Conservation (phyloP, 352 stramenopile genomes). For the Globisporangium mamillatum region DNA sequence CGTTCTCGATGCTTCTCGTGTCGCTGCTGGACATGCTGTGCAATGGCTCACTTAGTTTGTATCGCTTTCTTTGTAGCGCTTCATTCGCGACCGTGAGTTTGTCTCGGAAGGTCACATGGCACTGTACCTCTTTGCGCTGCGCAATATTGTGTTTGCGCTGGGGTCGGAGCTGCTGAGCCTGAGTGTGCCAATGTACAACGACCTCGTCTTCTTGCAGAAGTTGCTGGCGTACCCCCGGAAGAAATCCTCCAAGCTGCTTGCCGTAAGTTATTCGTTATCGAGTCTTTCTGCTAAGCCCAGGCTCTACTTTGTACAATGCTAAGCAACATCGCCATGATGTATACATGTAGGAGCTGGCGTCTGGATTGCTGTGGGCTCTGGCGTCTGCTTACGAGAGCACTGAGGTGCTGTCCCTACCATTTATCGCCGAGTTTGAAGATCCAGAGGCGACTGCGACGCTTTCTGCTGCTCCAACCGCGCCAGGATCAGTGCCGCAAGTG, state of each 20-base stretch:
- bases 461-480: neutral
- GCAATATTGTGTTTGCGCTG: slow-evolving; percentile 18
- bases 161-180: neutral
- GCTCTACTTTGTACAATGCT: neutral
- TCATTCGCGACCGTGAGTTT: slow-evolving; percentile 20
- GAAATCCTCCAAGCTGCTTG: slow-evolving; percentile 11
- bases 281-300: neutral
- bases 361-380: slow-evolving; percentile 21
- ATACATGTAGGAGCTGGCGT: slow-evolving; percentile 13
- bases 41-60: neutral
- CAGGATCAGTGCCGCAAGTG: neutral
- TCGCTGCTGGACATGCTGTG: too few species aligned
- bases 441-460: slow-evolving; percentile 1
- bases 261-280: neutral
- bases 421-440: slow-evolving; percentile 12
- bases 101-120: slow-evolving; percentile 15
- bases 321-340: neutral
- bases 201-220: slow-evolving; percentile 18
- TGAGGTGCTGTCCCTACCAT: neutral
- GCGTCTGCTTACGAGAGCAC: slow-evolving; percentile 13
- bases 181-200: slow-evolving; percentile 10
- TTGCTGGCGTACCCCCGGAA: slow-evolving; percentile 11
- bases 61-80: slow-evolving; percentile 9
- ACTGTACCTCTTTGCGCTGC: slow-evolving; percentile 17
- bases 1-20: neutral